Evolutionary conservation across 2,329 filamentous ascomycete genomes (phyloP), one percentile per base, ranked within the genome.

Genomic region (Lecanoromycetidae sp.): DNA sequence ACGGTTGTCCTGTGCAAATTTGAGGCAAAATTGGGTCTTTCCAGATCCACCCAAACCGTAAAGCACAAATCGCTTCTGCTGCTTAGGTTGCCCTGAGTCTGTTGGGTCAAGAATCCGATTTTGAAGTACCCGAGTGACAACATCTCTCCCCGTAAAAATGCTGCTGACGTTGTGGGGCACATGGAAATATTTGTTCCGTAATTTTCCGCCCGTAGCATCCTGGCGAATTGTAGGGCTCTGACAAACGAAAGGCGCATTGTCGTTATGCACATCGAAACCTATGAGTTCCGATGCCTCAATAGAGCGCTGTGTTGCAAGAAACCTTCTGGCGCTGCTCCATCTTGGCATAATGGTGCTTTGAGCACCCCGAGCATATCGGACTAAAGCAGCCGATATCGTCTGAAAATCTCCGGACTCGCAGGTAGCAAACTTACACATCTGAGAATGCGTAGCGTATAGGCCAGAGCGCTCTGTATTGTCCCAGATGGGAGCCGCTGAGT

Each of bases 31-130:
- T 49, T 67, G 61, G 3, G 61, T 67, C 53, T 67, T 68, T 9
- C 65, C 64, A 36, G 61, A 62, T 10, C 65, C 65, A n/a, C 61
- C 61, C 20, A 66, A 49, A 12, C 64, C 63, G 51, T 59, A 58
- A 10, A 66, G 46, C 7, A 66, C 62, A 45, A 63, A 58, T 6
- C 60, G 49, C 40, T 57, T 60, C 43, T 60, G 60, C 19, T 44
- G 34, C 22, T 34, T 22, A 50, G 44, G 40, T 17, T 29, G 41
- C 19, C 27, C 33, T 29, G 26, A 25, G 29, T 43, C 51, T 22
- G 9, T 41, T 35, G 5, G 44, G 22, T 20, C 15, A 5, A 49
- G 27, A 15, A 41, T 26, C 7, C 36, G 46, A 19, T 44, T 29
- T 36, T 46, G 38, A 15, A 47, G 45, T n/a, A 46, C 26, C 40